phyloP scores from a whole-genome alignment of 1,284 basidiomycete genomes.

The Tremellales sp. region DNA sequence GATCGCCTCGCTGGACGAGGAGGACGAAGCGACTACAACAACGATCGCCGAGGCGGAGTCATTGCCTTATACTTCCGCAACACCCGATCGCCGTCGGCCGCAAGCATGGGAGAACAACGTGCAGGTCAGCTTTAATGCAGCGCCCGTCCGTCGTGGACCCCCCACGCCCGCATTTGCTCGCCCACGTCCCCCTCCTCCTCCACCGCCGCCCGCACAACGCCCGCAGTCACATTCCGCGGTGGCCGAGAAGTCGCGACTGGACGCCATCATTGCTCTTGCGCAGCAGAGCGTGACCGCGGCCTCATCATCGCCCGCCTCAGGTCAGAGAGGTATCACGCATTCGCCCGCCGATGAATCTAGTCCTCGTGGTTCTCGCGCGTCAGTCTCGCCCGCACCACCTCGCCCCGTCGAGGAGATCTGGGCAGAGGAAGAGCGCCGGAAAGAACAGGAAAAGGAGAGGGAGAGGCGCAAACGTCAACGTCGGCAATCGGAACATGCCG shows the following conservation, averaged over 20 bases:
- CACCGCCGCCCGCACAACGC: constrained; percentile 20
- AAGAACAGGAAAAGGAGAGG: constrained; percentile 17
- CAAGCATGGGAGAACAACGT: constrained; percentile 35
- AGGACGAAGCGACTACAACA: constrained; percentile 42
- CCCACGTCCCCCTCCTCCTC: constrained; percentile 24
- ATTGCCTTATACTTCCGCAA: neutral
- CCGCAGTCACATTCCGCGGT: constrained; percentile 9
- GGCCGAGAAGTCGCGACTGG: constrained; percentile 36
- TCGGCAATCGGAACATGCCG: constrained; percentile 35
- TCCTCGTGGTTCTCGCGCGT: neutral
- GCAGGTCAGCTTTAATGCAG: constrained; percentile 27
- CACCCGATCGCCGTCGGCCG: constrained; percentile 22
- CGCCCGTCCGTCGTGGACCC: constrained; percentile 29
- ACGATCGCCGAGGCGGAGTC: constrained; percentile 39
- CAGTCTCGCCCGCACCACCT: constrained; percentile 9
- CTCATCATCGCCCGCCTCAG: constrained; percentile 42
- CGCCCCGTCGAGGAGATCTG: constrained; percentile 12
- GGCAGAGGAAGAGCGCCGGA: constrained; percentile 21
- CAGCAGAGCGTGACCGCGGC: constrained; percentile 49
- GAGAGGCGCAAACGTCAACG: constrained; percentile 37
- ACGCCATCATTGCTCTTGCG: constrained; percentile 48
- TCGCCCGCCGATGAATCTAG: constrained; percentile 38
- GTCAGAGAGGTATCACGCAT: constrained; percentile 1
- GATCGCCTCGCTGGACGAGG: constrained; percentile 40
- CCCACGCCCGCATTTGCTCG: constrained; percentile 16